Evolutionary conservation across 2,329 filamentous ascomycete genomes (phyloP).

Genomic region (Sporothrix mexicana): DNA sequence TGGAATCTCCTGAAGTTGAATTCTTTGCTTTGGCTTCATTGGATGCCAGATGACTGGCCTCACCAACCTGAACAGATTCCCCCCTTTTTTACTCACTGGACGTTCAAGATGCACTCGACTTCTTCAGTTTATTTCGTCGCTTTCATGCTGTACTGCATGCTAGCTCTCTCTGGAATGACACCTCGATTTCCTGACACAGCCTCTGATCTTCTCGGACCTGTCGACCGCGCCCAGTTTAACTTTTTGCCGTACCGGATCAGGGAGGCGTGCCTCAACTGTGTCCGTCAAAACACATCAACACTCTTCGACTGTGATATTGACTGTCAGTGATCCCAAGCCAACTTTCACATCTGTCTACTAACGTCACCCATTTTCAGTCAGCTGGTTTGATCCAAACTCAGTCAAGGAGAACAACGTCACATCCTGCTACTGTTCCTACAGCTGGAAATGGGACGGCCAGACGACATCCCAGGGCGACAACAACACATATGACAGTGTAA

Average conservation of each 20-base stretch:
- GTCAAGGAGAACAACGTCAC: conserved; percentile 15
- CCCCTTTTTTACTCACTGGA: not conserved
- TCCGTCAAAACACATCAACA: not conserved
- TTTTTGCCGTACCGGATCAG: not conserved
- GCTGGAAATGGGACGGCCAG: not conserved
- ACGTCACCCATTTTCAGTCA: not conserved
- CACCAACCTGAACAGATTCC: not conserved
- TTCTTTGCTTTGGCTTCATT: not conserved
- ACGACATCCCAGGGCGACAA: not conserved
- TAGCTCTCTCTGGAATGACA: not conserved
- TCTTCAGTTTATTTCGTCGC: not conserved
- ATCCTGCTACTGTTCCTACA: not conserved
- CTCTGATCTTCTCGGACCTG: not conserved
- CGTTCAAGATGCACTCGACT: not conserved
- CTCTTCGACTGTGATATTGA: not conserved
- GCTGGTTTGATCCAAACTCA: conserved; percentile 3
- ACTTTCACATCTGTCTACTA: not conserved
- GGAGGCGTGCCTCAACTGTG: not conserved
- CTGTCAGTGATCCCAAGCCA: not conserved
- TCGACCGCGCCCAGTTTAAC: not conserved
- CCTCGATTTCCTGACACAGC: not conserved
- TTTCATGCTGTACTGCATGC: not conserved
- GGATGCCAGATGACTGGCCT: not conserved
- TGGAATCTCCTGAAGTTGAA: not conserved
- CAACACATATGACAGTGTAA: not conserved